Evolutionary conservation across 148 eudicot species (phyloP).

Genomic region (Tetragonia tetragonoides): DNA sequence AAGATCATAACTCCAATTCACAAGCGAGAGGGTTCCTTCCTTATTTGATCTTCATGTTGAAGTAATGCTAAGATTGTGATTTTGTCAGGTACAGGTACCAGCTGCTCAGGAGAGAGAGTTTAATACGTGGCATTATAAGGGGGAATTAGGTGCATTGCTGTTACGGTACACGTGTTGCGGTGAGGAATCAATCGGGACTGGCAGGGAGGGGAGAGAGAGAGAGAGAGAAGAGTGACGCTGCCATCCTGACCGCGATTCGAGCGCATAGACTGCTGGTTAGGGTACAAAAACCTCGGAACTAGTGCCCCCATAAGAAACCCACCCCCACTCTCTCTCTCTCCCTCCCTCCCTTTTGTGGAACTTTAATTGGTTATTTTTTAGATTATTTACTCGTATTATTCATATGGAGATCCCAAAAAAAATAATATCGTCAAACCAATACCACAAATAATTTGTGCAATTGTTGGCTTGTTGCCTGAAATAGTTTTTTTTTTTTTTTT

Average conservation of each 20-base stretch:
- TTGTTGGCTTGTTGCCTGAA: no score
- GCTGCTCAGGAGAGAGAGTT: background rate
- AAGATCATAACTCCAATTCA: background rate
- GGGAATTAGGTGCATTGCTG: constrained; percentile 18
- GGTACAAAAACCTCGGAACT: constrained; percentile 27
- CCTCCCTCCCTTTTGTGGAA: background rate
- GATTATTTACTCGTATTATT: no score
- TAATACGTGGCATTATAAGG: constrained; percentile 19
- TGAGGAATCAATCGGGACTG: background rate
- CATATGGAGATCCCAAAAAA: no score
- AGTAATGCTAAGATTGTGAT: background rate
- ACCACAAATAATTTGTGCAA: no score
- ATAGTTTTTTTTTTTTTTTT: no score
- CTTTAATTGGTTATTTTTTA: background rate
- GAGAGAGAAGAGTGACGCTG: no score
- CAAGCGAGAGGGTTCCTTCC: no score
- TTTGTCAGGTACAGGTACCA: background rate
- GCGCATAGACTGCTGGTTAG: constrained; percentile 4
- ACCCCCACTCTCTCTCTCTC: constrained; percentile 2
- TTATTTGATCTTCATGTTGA: no score
- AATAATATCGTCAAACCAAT: no score
- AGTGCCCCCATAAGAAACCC: background rate
- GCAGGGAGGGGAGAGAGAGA: background rate
- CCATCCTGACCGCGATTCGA: constrained; percentile 23
- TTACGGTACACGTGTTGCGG: constrained; percentile 24